phyloP scores from a whole-genome alignment of 768 basidiomycete species.

The Lactarius pseudohatsudake region DNA sequence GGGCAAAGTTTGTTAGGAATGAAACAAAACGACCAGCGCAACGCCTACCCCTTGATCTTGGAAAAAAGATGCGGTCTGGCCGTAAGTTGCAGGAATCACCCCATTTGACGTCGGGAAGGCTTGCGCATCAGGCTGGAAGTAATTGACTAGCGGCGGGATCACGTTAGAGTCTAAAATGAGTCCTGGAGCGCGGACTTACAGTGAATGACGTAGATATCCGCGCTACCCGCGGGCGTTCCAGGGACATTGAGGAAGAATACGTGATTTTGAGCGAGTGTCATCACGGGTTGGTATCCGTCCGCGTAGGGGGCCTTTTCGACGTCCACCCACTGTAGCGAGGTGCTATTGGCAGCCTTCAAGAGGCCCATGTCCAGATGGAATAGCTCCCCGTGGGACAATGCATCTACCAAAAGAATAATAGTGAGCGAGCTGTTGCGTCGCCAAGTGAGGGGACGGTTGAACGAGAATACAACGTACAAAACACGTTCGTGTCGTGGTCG shows the following conservation, averaged over 20 bases:
- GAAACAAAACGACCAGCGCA: background rate
- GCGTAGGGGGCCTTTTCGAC: conserved; percentile 56
- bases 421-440: background rate
- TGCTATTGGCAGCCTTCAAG: conserved; percentile 59
- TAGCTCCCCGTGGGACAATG: conserved; percentile 61
- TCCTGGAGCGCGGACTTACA: conserved; percentile 49
- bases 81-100: conserved; percentile 67
- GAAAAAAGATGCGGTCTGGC: conserved; percentile 72
- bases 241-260: conserved; percentile 80
- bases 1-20: background rate
- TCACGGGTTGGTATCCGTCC: conserved; percentile 61
- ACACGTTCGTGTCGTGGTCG: conserved; percentile 92
- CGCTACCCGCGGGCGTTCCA: conserved; percentile 61
- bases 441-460: conserved; percentile 10
- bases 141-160: conserved; percentile 51
- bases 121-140: conserved; percentile 73
- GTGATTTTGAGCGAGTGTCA: conserved; percentile 86
- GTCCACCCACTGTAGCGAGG: conserved; percentile 61
- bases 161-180: background rate
- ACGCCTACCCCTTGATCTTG: conserved; percentile 47
- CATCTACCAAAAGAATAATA: conserved; percentile 47
- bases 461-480: conserved; percentile 53
- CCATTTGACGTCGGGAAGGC: conserved; percentile 50
- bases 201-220: conserved; percentile 84
- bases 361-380: conserved; percentile 69